Evolutionary conservation across 805 yeast species (phyloP).

Genomic region (Zygosaccharomyces siamensis): DNA sequence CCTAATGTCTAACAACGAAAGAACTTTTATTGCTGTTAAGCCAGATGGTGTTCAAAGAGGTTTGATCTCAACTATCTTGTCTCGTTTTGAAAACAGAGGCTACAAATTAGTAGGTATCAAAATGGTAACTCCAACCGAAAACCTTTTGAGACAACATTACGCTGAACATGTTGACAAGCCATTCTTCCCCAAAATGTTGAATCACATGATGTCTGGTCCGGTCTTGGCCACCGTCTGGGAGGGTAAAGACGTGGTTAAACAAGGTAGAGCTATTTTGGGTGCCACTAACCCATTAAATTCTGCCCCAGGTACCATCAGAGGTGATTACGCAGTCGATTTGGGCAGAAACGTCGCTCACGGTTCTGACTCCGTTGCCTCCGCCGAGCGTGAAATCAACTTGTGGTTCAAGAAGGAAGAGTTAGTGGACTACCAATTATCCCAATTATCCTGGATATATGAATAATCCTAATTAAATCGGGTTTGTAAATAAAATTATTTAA

Average conservation of each 20-base stretch:
- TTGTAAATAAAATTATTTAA: constrained; percentile 6
- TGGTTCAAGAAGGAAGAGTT: constrained; percentile 99
- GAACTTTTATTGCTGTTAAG: constrained; percentile 90
- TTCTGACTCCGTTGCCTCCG: constrained; percentile 97
- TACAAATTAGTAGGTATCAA: constrained; percentile 95
- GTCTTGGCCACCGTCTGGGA: constrained; percentile 99
- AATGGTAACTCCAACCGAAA: constrained; percentile 82
- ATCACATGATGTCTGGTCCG: constrained; percentile 98
- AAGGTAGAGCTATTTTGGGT: constrained; percentile 96
- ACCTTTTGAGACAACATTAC: constrained; percentile 87
- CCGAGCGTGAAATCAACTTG: constrained; percentile 88
- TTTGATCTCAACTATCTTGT: constrained; percentile 78
- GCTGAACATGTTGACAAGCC: constrained; percentile 93
- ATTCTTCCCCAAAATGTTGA: constrained; percentile 93
- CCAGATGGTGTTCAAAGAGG: constrained; percentile 99
- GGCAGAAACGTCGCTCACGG: constrained; percentile 99
- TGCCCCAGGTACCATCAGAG: constrained; percentile 99
- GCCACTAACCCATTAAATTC: constrained; percentile 98
- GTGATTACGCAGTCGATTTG: constrained; percentile 96
- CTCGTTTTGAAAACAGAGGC: constrained; percentile 96
- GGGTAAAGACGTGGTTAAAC: constrained; percentile 99
- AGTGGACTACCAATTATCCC: constrained; percentile 82
- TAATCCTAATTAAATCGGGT: constrained; percentile 35
- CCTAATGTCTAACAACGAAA: constrained; percentile 45
- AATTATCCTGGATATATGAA: constrained; percentile 91